These are phyloP conservation scores for Monilinia laxa DNA, from an alignment of 2,329 filamentous ascomycete genomes.

Conservation along the genomic window DNA sequence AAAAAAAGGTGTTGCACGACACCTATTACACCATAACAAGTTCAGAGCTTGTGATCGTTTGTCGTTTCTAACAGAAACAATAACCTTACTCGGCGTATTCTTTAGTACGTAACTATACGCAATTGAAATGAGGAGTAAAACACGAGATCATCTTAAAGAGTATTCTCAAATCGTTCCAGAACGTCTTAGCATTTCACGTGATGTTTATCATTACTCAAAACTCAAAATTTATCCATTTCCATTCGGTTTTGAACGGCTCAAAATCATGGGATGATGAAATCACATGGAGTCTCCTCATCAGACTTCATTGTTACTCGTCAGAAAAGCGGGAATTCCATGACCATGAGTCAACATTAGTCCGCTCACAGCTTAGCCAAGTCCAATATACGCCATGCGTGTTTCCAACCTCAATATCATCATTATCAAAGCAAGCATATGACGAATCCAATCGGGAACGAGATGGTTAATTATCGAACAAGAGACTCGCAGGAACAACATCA, in stretches of 20 bases:
- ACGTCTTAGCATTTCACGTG: conserved; percentile 14
- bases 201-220: background rate
- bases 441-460: conserved; percentile 12
- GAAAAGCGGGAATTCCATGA: conserved; percentile 11
- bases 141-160: conserved; percentile 17
- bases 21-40: conserved; percentile 7
- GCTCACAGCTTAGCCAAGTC: conserved; percentile 14
- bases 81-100: conserved; percentile 16
- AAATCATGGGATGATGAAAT: conserved; percentile 13
- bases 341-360: conserved; percentile 18
- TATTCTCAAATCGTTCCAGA: conserved; percentile 19
- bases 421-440: background rate
- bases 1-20: background rate
- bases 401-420: conserved; percentile 7
- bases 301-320: conserved; percentile 8
- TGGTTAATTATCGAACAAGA: background rate
- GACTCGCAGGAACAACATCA: conserved; percentile 1
- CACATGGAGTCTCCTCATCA: conserved; percentile 13
- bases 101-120: conserved; percentile 11
- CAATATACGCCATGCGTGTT: background rate
- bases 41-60: conserved; percentile 22
- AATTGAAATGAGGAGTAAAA: conserved; percentile 15
- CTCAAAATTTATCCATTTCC: background rate
- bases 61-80: conserved; percentile 5
- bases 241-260: conserved; percentile 22